Base-by-base conservation (phyloP, 2,329 filamentous ascomycete genomes). In the Moelleriella libera region DNA sequence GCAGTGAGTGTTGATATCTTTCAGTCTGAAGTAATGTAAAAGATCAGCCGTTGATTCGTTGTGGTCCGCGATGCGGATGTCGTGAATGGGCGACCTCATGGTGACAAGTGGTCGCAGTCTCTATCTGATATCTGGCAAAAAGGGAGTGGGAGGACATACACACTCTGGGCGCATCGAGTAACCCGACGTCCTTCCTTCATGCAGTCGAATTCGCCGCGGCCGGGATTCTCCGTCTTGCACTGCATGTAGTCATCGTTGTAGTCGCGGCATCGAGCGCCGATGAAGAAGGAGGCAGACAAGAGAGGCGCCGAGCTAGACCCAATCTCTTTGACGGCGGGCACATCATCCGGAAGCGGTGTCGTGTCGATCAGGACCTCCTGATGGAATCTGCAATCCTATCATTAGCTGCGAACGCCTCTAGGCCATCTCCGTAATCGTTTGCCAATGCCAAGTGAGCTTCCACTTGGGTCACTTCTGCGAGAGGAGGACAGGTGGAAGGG, bases 221-320 rank as follows among this genome's bases (percentile, higher is more conserved):
- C 92, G 53, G 86, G 83, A 60, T 88, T 82, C 70, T 96, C 88
- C 57, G 80, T 86, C 83, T 98, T 98, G 84, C 92, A 98, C 74
- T 94, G 86, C 90, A 98, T 98, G 72, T 85, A 98, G 71, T 98
- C 92, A 74, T 98, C 92, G 69, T 97, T 97, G 76, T 89, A 98
- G 52, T 85, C 75, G 65, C 79, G 84, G 82, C 92, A 98, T 63
- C 90, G 83, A 56, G 88, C 89, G 53, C 92, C 92, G 64, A 98
- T 98, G 68, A 97, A 98, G 77, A 86, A 98, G 46, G 88, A 82
- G 32, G 92, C 92, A 54, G 87, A 94, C 50, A 94, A 74, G 43
- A 98, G 78, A 48, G 92, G 92, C 40, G 89, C 92, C 49, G 90
- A 97, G 61, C 83, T 94, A 62, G 88, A 80, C 61, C 92, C 92